Conservation (phyloP, 2,329 filamentous ascomycete genomes). For the Thermomyces lanuginosus region DNA sequence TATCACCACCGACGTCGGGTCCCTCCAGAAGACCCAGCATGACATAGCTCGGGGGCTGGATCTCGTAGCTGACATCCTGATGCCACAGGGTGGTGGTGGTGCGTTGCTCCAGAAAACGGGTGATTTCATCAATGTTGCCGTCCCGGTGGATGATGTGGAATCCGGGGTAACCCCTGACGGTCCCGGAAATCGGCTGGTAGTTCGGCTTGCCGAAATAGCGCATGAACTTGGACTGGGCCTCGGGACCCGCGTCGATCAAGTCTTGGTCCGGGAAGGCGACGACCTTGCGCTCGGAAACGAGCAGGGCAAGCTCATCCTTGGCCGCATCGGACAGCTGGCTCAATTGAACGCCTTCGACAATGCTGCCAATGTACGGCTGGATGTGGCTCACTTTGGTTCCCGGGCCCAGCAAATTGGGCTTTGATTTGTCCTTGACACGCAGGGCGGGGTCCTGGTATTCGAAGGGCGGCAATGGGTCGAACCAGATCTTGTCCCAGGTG, state of each 20-base stretch:
- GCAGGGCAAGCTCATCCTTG: slow-evolving; percentile 40
- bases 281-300: slow-evolving; percentile 51
- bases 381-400: slow-evolving; percentile 22
- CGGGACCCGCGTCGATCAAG: slow-evolving; percentile 30
- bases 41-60: slow-evolving; percentile 32
- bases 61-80: slow-evolving; percentile 34
- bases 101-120: slow-evolving; percentile 26
- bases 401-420: slow-evolving; percentile 19
- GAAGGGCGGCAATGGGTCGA: slow-evolving; percentile 29
- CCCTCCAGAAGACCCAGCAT: slow-evolving; percentile 34
- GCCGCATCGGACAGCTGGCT: slow-evolving; percentile 31
- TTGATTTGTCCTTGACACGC: slow-evolving; percentile 25
- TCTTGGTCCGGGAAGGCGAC: slow-evolving; percentile 38
- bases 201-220: slow-evolving; percentile 31
- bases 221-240: slow-evolving; percentile 29
- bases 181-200: slow-evolving; percentile 30
- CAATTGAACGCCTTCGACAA: slow-evolving; percentile 31
- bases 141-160: slow-evolving; percentile 33
- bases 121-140: slow-evolving; percentile 28
- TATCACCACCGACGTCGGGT: slow-evolving; percentile 35
- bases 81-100: slow-evolving; percentile 34
- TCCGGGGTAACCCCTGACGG: slow-evolving; percentile 25
- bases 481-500: slow-evolving; percentile 32
- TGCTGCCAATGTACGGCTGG: slow-evolving; percentile 27
- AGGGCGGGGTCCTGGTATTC: slow-evolving; percentile 32